phyloP scores from a whole-genome alignment of 345 rosid genomes.

The Limnanthes douglasii region DNA sequence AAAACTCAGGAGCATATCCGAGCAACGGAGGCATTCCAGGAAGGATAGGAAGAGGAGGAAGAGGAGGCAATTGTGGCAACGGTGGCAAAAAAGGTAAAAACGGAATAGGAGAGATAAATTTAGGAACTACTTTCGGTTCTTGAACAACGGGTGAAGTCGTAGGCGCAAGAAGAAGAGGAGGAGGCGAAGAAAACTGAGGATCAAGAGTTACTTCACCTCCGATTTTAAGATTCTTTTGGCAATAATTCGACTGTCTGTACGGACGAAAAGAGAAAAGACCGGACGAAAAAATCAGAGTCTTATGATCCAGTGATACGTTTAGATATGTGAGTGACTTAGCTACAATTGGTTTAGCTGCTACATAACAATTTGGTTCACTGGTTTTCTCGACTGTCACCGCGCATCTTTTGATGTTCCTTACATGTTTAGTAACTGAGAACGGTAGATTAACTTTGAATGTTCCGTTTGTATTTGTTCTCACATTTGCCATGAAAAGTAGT shows the following conservation, averaged over 20 bases:
- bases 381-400: constrained; percentile 47
- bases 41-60: constrained; percentile 7
- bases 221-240: constrained; percentile 30
- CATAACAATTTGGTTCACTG: constrained; percentile 56
- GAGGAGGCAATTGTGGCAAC: constrained; percentile 19
- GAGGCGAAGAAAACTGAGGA: constrained; percentile 25
- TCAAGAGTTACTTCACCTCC: constrained; percentile 1
- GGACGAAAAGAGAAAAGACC: constrained; percentile 88
- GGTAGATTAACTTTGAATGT: constrained; percentile 56
- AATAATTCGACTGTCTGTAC: constrained; percentile 43
- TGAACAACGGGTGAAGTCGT: constrained; percentile 38
- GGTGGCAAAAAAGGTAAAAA: constrained; percentile 29
- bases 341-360: constrained; percentile 54
- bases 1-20: too few species aligned
- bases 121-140: too few species aligned
- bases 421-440: constrained; percentile 50
- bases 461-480: constrained; percentile 55
- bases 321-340: constrained; percentile 47
- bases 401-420: constrained; percentile 49
- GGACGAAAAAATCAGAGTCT: constrained; percentile 64
- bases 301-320: constrained; percentile 27
- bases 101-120: constrained; percentile 37
- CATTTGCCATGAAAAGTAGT: constrained; percentile 32
- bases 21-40: too few species aligned
- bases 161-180: constrained; percentile 25